phyloP scores from a whole-genome alignment of 345 rosid genomes.

The Citrus sinensis region DNA sequence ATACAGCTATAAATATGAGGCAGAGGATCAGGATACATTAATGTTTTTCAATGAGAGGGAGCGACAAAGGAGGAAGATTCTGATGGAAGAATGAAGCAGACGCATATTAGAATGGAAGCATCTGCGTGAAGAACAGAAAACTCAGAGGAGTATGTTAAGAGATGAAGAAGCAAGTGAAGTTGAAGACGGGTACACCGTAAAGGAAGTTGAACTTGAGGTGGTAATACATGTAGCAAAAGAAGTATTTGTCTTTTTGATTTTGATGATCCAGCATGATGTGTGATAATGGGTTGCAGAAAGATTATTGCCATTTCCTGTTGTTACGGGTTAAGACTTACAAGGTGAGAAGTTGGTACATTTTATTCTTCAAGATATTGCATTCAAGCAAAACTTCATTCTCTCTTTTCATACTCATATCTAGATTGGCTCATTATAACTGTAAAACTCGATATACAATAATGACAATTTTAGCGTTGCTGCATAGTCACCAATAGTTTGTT shows the following conservation, averaged over 20 bases:
- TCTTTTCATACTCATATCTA: neutral
- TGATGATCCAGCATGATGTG: neutral
- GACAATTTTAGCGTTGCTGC: neutral
- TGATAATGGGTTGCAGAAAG: neutral
- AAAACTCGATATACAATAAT: neutral
- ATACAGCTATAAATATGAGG: slow-evolving; percentile 14
- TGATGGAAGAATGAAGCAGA: slow-evolving; percentile 6
- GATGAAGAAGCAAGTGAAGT: slow-evolving; percentile 39
- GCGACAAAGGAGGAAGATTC: slow-evolving; percentile 1
- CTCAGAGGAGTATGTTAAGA: neutral
- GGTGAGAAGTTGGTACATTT: neutral
- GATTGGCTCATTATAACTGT: neutral
- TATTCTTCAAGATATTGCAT: neutral
- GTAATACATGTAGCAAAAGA: slow-evolving; percentile 38
- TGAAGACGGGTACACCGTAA: slow-evolving; percentile 27
- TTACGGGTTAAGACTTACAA: neutral
- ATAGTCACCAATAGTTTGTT: neutral
- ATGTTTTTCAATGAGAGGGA: slow-evolving; percentile 4
- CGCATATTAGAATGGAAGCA: slow-evolving; percentile 7
- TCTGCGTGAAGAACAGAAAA: neutral
- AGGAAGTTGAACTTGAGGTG: slow-evolving; percentile 51
- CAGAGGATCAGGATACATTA: slow-evolving; percentile 15
- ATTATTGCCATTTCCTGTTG: neutral
- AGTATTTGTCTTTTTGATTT: slow-evolving; percentile 20
- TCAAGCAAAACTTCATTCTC: neutral